Percentiles rank a stretch among this genome's conserved stretches.
Conservation (phyloP, 1,284 basidiomycete species). For the Puccinia polysora region DNA sequence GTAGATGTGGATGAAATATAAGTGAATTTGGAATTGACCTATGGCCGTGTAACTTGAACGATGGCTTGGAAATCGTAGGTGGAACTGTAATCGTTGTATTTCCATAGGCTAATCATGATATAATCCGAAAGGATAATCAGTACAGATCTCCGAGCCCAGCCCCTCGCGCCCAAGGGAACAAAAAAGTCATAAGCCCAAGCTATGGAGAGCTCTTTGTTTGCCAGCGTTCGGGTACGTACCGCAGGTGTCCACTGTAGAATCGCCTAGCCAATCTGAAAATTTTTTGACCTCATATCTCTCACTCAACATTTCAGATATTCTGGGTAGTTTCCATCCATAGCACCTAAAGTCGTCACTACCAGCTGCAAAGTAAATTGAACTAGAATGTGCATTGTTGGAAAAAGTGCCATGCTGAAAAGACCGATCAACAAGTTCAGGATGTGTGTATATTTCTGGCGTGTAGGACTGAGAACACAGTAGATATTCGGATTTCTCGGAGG, state of each 20-base stretch:
- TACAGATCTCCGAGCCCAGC: background rate
- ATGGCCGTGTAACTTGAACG: slow-evolving; percentile 10
- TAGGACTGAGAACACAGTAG: no score
- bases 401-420: slow-evolving; percentile 33
- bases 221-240: background rate
- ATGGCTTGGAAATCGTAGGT: background rate
- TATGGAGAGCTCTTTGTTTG: background rate
- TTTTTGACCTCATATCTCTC: background rate
- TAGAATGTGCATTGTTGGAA: slow-evolving; percentile 25
- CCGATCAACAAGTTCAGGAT: background rate
- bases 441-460: no score
- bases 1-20: slow-evolving; percentile 21
- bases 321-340: slow-evolving; percentile 37
- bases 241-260: background rate
- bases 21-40: slow-evolving; percentile 32
- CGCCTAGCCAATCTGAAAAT: slow-evolving; percentile 5
- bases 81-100: slow-evolving; percentile 11
- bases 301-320: slow-evolving; percentile 13
- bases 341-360: slow-evolving; percentile 37
- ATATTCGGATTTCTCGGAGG: background rate
- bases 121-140: background rate
- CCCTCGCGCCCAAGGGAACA: background rate
- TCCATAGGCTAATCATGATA: slow-evolving; percentile 8
- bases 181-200: background rate
- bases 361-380: slow-evolving; percentile 2